Percentiles rank a stretch among this genome's conserved stretches.
phyloP scores from a whole-genome alignment of 495 filamentous ascomycete genomes.

The Podospora bellae-mahoneyi region DNA sequence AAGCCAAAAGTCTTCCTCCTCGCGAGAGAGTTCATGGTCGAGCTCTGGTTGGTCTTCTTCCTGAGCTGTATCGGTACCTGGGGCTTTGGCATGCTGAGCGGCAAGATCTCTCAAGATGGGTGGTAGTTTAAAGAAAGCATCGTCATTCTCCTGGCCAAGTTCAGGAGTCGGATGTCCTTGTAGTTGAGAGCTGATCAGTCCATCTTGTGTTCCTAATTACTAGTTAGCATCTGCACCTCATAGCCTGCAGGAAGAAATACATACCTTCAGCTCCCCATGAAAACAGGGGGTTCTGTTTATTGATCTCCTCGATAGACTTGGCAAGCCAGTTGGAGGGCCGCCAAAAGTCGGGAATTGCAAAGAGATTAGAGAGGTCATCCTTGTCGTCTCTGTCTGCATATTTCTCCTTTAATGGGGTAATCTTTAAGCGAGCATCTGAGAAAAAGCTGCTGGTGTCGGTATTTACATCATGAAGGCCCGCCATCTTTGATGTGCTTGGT shows the following conservation, averaged over 20 bases:
- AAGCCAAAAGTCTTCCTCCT: conserved; percentile 56
- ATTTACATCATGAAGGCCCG: neutral
- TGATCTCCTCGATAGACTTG: conserved; percentile 10
- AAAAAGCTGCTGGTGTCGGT: neutral
- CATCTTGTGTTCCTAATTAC: neutral
- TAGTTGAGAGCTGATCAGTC: neutral
- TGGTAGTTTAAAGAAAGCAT: conserved; percentile 46
- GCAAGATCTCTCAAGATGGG: conserved; percentile 33
- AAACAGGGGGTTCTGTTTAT: conserved; percentile 29
- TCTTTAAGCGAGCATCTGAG: neutral
- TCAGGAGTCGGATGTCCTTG: neutral
- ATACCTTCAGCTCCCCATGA: conserved; percentile 25
- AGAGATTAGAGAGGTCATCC: conserved; percentile 56
- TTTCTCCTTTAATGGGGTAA: neutral
- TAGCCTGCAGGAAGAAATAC: neutral
- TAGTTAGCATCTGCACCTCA: neutral
- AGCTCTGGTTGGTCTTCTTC: conserved; percentile 9
- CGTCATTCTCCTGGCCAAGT: conserved; percentile 7
- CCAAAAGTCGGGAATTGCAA: conserved; percentile 69
- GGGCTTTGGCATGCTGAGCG: conserved; percentile 23
- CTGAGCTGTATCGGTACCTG: conserved; percentile 8
- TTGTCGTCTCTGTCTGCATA: conserved; percentile 41
- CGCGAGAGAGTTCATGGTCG: neutral
- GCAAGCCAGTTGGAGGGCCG: conserved; percentile 41
- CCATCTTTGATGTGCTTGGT: neutral